A percentile compares a stretch with the other conserved stretches of the same genome.
Conservation (phyloP, 805 yeast genomes). For the Schwanniomyces polymorphus region DNA sequence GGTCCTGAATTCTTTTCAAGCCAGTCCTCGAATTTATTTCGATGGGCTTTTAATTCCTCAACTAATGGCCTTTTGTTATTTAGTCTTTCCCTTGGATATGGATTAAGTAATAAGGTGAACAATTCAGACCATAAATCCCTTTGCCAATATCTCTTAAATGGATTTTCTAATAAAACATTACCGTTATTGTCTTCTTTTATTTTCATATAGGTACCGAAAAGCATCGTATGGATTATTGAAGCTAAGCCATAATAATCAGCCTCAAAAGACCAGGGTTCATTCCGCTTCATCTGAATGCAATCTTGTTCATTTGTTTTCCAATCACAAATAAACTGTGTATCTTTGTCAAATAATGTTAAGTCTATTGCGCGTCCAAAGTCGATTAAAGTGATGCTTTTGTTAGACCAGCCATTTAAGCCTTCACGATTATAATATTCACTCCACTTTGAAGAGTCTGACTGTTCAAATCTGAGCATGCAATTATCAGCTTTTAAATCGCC, state of each 20-base stretch:
- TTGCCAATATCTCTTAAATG: constrained; percentile 77
- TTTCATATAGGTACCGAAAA: constrained; percentile 68
- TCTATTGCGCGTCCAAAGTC: constrained; percentile 86
- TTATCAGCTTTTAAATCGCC: constrained; percentile 87
- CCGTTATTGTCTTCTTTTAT: constrained; percentile 27
- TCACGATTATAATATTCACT: constrained; percentile 25
- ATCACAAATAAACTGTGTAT: constrained; percentile 54
- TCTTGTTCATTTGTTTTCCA: constrained; percentile 68
- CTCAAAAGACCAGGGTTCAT: constrained; percentile 71
- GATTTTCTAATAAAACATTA: constrained; percentile 35
- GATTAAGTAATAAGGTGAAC: constrained; percentile 64
- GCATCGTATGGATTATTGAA: constrained; percentile 64
- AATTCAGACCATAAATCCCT: constrained; percentile 66
- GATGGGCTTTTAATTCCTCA: constrained; percentile 27
- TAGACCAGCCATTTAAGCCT: constrained; percentile 47
- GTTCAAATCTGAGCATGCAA: constrained; percentile 66
- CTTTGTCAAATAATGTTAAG: constrained; percentile 49
- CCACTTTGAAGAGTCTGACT: constrained; percentile 10
- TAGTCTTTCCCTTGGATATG: constrained; percentile 30
- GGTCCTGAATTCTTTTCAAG: constrained; percentile 21
- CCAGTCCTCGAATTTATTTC: constrained; percentile 44
- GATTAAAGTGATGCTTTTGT: constrained; percentile 60
- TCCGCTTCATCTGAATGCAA: constrained; percentile 65
- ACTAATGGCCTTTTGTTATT: constrained; percentile 40
- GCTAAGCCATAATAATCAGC: constrained; percentile 86